Evolutionary conservation across 495 filamentous ascomycete species (phyloP).

Genomic region (Penicillium bovifimosum): DNA sequence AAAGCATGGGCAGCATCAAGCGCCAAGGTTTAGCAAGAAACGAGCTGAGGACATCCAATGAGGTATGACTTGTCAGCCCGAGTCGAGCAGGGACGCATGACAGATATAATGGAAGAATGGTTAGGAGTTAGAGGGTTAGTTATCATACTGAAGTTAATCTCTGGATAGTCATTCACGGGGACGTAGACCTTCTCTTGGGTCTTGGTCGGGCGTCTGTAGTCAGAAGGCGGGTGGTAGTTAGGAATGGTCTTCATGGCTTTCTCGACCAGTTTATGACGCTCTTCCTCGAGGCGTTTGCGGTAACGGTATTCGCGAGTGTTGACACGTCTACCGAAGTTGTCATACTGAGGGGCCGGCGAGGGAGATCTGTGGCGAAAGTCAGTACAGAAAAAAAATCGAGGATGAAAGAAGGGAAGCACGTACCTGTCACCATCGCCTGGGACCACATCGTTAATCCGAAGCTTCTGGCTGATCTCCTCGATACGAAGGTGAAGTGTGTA

Average conservation of each 20-base stretch:
- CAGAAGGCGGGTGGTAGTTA: constrained; percentile 95
- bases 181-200: constrained; percentile 99
- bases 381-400: not conserved
- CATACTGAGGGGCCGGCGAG: constrained; percentile 93
- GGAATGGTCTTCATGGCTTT: constrained; percentile 98
- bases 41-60: constrained; percentile 39
- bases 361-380: constrained; percentile 61
- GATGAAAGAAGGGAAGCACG: constrained; percentile 19
- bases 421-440: constrained; percentile 92
- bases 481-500: constrained; percentile 93
- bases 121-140: constrained; percentile 96
- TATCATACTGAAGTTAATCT: constrained; percentile 99
- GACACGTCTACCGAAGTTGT: constrained; percentile 96
- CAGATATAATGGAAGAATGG: constrained; percentile 45
- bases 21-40: constrained; percentile 55
- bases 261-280: constrained; percentile 95
- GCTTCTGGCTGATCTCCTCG: constrained; percentile 98
- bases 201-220: constrained; percentile 97
- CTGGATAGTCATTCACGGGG: constrained; percentile 99
- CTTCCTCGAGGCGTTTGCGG: constrained; percentile 93
- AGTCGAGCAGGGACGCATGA: constrained; percentile 47
- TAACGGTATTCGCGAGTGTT: constrained; percentile 98
- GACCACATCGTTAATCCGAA: constrained; percentile 96
- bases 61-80: constrained; percentile 35
- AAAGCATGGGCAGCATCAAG: constrained; percentile 33